phyloP scores from a whole-genome alignment of 164 flowering plant genomes.

The Chloranthus sessilifolius region DNA sequence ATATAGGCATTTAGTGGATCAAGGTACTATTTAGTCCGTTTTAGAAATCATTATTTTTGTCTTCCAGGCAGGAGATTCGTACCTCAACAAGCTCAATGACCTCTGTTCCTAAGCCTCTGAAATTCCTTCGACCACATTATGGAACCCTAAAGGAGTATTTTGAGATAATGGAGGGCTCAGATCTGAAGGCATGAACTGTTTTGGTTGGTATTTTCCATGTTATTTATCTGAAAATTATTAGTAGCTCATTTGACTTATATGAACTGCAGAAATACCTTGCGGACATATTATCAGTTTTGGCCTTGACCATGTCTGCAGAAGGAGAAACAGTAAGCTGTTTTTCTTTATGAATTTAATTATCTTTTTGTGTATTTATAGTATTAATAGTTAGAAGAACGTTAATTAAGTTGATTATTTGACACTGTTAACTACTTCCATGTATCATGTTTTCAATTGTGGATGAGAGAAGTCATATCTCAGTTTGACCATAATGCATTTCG shows the following conservation, averaged over 20 bases:
- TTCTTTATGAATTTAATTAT: too few relatives aligned
- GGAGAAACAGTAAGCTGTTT: slow-evolving; percentile 88
- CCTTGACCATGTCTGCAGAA: slow-evolving; percentile 96
- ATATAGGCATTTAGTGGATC: not conserved
- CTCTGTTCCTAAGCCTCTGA: slow-evolving; percentile 97
- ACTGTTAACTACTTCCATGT: too few relatives aligned
- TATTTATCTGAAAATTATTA: not conserved
- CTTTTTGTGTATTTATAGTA: too few relatives aligned
- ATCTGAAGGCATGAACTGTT: slow-evolving; percentile 49
- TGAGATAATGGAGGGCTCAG: slow-evolving; percentile 73
- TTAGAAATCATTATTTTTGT: slow-evolving; percentile 1
- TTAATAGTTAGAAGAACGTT: too few relatives aligned
- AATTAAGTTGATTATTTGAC: too few relatives aligned
- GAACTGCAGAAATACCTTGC: slow-evolving; percentile 77
- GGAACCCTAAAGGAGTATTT: slow-evolving; percentile 71
- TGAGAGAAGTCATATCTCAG: too few relatives aligned
- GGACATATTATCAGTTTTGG: slow-evolving; percentile 93
- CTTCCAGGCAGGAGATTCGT: slow-evolving; percentile 83
- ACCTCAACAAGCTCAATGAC: slow-evolving; percentile 98
- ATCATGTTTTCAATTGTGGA: too few relatives aligned
- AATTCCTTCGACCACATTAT: slow-evolving; percentile 95
- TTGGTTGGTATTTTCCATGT: not conserved
- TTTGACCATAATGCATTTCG: too few relatives aligned
- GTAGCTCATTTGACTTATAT: not conserved
- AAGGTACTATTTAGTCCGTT: not conserved